Conservation (phyloP, 1,139 yeast genomes). For the Suhomyces bribrorum region DNA sequence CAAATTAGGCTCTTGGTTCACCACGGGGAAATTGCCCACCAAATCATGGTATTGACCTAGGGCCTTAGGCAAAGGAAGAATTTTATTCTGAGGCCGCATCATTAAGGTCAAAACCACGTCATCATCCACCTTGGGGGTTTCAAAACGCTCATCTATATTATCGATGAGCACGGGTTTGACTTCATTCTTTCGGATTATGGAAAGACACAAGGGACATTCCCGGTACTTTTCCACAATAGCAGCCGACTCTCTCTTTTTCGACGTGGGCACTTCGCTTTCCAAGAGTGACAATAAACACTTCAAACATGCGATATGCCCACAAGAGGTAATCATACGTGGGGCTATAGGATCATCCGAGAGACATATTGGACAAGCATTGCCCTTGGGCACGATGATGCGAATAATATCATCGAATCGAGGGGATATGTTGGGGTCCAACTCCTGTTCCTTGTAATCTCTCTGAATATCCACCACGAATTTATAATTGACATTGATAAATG, state of each 20-base stretch:
- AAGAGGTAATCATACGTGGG: constrained; percentile 84
- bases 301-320: constrained; percentile 91
- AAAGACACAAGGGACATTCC: constrained; percentile 86
- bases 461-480: constrained; percentile 73
- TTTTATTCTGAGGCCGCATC: constrained; percentile 62
- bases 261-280: constrained; percentile 53
- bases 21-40: constrained; percentile 35
- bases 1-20: constrained; percentile 26
- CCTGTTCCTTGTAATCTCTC: constrained; percentile 56
- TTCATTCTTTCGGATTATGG: constrained; percentile 57
- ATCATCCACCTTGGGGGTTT: constrained; percentile 60
- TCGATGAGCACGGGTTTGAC: constrained; percentile 70
- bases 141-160: constrained; percentile 56
- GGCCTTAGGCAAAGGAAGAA: constrained; percentile 62
- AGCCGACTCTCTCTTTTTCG: constrained; percentile 36
- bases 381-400: constrained; percentile 72
- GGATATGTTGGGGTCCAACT: constrained; percentile 73
- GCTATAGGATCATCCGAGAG: constrained; percentile 81
- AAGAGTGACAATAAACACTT: constrained; percentile 76
- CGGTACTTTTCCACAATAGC: constrained; percentile 54
- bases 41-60: constrained; percentile 29
- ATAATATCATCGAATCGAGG: constrained; percentile 62
- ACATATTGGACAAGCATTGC: constrained; percentile 90
- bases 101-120: constrained; percentile 68
- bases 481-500: constrained; percentile 82